These are phyloP conservation scores for Trypanosoma caninum DNA, from an alignment of 208 protist genomes.

Conservation along the genomic window DNA sequence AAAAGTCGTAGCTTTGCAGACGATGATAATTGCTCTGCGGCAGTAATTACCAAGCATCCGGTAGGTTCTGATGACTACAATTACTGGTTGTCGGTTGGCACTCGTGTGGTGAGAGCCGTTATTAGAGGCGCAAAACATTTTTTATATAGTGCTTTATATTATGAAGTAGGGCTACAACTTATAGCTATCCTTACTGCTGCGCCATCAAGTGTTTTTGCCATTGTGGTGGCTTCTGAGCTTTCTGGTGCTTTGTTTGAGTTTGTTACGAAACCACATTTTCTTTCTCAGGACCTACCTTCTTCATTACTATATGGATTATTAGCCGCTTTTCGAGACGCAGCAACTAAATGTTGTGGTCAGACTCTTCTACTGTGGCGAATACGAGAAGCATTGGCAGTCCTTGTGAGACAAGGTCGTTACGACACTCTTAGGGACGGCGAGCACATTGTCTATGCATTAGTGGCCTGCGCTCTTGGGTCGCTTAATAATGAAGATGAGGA, in stretches of 20 bases:
- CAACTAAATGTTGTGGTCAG: not conserved
- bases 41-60: not conserved
- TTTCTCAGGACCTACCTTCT: not conserved
- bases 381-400: not conserved
- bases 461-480: constrained; percentile 10
- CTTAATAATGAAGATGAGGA: not conserved
- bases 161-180: not conserved
- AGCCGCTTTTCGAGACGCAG: not conserved
- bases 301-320: constrained; percentile 3
- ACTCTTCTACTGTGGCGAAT: constrained; percentile 4
- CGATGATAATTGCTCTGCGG: not conserved
- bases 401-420: constrained; percentile 14
- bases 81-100: constrained; percentile 5
- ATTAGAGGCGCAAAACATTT: constrained; percentile 13
- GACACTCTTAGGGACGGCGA: constrained; percentile 11
- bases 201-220: constrained; percentile 6
- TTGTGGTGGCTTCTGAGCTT: constrained; percentile 18
- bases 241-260: constrained; percentile 14
- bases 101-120: constrained; percentile 13
- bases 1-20: not conserved
- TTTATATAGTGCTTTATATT: not conserved
- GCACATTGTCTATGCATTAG: constrained; percentile 17
- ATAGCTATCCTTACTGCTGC: constrained; percentile 4
- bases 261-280: not conserved
- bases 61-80: not conserved